These are phyloP conservation scores for Mollisia scopiformis DNA, from an alignment of 2,329 filamentous ascomycete genomes.

Conservation along the genomic window DNA sequence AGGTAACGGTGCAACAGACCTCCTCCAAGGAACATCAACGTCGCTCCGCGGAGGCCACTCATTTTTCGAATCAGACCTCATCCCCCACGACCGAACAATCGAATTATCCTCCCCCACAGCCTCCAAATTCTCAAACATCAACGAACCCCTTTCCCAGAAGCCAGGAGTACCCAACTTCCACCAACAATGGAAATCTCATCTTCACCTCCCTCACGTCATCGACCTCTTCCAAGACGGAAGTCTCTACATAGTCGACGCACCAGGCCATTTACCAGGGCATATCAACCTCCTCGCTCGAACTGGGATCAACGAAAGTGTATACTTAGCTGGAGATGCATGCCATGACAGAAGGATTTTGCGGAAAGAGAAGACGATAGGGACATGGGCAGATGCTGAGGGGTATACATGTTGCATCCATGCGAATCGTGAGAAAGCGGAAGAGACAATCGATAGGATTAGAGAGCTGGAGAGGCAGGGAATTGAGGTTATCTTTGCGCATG, in stretches of 20 bases:
- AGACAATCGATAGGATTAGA: constrained; percentile 45
- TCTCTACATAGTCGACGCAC: constrained; percentile 50
- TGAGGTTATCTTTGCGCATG: constrained; percentile 55
- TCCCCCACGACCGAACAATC: constrained; percentile 43
- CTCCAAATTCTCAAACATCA: background rate
- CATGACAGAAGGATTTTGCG: constrained; percentile 54
- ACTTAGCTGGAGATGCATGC: constrained; percentile 55
- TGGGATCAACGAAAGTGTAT: constrained; percentile 44
- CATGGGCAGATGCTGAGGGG: constrained; percentile 48
- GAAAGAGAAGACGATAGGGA: constrained; percentile 52
- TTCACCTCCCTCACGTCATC: constrained; percentile 46
- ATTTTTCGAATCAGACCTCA: constrained; percentile 46
- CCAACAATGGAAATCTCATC: constrained; percentile 45
- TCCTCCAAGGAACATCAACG: constrained; percentile 30
- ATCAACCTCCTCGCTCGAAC: constrained; percentile 51
- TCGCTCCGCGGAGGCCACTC: constrained; percentile 38
- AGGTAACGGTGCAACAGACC: constrained; percentile 47
- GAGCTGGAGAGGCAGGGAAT: constrained; percentile 43
- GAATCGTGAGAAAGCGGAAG: constrained; percentile 47
- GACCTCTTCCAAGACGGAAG: constrained; percentile 51
- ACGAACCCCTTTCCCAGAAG: background rate
- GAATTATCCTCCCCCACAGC: constrained; percentile 43
- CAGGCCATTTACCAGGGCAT: constrained; percentile 55
- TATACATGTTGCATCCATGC: constrained; percentile 52
- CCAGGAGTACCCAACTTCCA: constrained; percentile 23